Evolutionary conservation across 176 grass and related monocot genomes (phyloP).

Genomic region (Poa pratensis): DNA sequence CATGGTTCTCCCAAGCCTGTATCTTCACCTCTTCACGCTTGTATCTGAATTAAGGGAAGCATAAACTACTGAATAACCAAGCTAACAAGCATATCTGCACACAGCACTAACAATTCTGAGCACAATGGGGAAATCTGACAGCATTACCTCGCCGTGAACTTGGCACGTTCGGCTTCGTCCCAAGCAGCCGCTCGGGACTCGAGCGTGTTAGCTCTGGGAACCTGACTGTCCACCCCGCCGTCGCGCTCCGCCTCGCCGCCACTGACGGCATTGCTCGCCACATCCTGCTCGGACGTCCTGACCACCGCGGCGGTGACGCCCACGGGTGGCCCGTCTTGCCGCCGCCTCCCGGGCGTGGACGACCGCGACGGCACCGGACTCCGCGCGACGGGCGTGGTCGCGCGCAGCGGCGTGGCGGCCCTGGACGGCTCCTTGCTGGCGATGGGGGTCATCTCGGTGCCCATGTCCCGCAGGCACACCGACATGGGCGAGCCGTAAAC

Average conservation of each 20-base stretch:
- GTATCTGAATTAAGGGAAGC: slow-evolving; percentile 52
- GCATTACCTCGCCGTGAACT: slow-evolving; percentile 74
- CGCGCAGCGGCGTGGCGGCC: slow-evolving; percentile 73
- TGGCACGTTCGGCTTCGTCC: slow-evolving; percentile 87
- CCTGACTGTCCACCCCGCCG: background rate
- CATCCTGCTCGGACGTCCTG: slow-evolving; percentile 8
- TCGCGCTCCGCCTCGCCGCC: slow-evolving; percentile 2
- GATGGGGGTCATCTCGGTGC: slow-evolving; percentile 99
- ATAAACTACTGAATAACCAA: background rate
- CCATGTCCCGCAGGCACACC: slow-evolving; percentile 84
- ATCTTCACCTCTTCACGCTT: slow-evolving; percentile 91
- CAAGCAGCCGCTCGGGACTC: slow-evolving; percentile 76
- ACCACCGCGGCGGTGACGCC: background rate
- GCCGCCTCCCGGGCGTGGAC: slow-evolving; percentile 57
- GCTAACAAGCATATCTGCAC: background rate
- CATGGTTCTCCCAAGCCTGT: slow-evolving; percentile 97
- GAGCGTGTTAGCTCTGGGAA: slow-evolving; percentile 42
- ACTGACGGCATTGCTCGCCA: background rate
- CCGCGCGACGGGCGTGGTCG: slow-evolving; percentile 73
- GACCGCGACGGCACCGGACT: slow-evolving; percentile 80
- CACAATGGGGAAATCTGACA: no score
- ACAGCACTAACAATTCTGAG: background rate
- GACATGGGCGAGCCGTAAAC: slow-evolving; percentile 36
- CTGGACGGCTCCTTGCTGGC: slow-evolving; percentile 97
- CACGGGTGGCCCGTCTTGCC: slow-evolving; percentile 34